A percentile compares a stretch with the other conserved stretches of the same genome.
Evolutionary conservation across 257 asterid genomes (phyloP).

Genomic region (Solanum chaucha): DNA sequence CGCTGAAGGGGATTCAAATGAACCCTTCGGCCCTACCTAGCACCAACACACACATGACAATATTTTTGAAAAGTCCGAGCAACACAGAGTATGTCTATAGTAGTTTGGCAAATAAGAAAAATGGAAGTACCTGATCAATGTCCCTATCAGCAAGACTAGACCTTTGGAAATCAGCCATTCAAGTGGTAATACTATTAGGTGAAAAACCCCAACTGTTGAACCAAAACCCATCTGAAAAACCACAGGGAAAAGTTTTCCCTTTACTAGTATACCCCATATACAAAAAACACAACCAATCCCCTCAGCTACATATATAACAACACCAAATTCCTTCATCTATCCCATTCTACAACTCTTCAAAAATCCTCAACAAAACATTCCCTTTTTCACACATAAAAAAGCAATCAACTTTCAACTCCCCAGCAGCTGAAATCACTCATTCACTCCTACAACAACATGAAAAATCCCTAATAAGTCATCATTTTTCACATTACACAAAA

Average conservation of each 20-base stretch:
- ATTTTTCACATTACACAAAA: background rate
- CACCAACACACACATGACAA: background rate
- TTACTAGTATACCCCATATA: slow-evolving; percentile 41
- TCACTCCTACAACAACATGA: background rate
- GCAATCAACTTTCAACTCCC: background rate
- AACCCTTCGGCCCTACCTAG: background rate
- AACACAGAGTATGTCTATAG: background rate
- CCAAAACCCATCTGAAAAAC: slow-evolving; percentile 72
- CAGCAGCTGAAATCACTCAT: background rate
- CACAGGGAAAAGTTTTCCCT: slow-evolving; percentile 15
- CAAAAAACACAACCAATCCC: slow-evolving; percentile 8
- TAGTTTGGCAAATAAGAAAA: background rate
- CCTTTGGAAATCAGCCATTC: slow-evolving; percentile 92
- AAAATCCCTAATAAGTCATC: background rate
- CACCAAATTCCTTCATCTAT: slow-evolving; percentile 24
- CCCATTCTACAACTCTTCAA: slow-evolving; percentile 13
- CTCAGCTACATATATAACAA: slow-evolving; percentile 13
- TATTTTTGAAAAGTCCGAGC: background rate
- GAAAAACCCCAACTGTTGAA: slow-evolving; percentile 28
- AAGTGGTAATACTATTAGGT: slow-evolving; percentile 44
- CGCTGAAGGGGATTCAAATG: background rate
- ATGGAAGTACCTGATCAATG: slow-evolving; percentile 57
- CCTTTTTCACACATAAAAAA: slow-evolving; percentile 1
- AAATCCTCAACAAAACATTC: background rate
- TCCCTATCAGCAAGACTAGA: slow-evolving; percentile 67